Conservation (phyloP, 2,329 filamentous ascomycete species). For the Elsinoe fawcettii region DNA sequence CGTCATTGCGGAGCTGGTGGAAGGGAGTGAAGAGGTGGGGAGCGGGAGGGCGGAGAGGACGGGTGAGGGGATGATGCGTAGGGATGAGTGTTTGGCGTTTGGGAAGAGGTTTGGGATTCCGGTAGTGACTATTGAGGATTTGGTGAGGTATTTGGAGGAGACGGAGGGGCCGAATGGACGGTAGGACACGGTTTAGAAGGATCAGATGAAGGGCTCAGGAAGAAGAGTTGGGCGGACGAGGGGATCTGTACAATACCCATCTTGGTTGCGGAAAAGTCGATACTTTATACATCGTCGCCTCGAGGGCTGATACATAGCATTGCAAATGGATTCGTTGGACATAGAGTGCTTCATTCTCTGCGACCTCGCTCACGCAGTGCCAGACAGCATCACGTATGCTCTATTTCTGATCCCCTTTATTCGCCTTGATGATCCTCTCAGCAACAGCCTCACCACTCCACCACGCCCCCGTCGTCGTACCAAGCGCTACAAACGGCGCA, state of each 20-base stretch:
- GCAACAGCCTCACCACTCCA: slow-evolving; percentile 81
- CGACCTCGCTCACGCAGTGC: not conserved
- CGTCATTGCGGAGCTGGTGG: slow-evolving; percentile 87
- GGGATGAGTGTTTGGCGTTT: slow-evolving; percentile 82
- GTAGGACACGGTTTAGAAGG: slow-evolving; percentile 24
- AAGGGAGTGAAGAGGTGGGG: slow-evolving; percentile 64
- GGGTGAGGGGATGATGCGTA: slow-evolving; percentile 78
- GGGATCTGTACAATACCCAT: slow-evolving; percentile 7
- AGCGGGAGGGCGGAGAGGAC: slow-evolving; percentile 56
- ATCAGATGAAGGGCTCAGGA: not conserved
- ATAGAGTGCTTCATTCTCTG: not conserved
- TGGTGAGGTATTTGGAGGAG: slow-evolving; percentile 72
- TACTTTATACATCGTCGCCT: not conserved
- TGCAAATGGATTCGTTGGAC: slow-evolving; percentile 9
- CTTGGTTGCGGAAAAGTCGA: not conserved
- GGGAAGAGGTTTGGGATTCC: slow-evolving; percentile 81
- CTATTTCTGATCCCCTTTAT: slow-evolving; percentile 29
- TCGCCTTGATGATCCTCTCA: slow-evolving; percentile 52
- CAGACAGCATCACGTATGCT: not conserved
- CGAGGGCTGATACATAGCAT: slow-evolving; percentile 5
- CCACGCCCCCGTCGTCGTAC: slow-evolving; percentile 83
- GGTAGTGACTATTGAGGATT: slow-evolving; percentile 90
- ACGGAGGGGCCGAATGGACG: slow-evolving; percentile 60
- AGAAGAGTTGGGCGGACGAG: too few relatives aligned
- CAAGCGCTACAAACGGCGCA: slow-evolving; percentile 78